A percentile compares a stretch with the other conserved stretches of the same genome.
These are phyloP conservation scores for Thalassiosira livingstoniorum DNA, from an alignment of 352 stramenopile species.

Conservation along the genomic window DNA sequence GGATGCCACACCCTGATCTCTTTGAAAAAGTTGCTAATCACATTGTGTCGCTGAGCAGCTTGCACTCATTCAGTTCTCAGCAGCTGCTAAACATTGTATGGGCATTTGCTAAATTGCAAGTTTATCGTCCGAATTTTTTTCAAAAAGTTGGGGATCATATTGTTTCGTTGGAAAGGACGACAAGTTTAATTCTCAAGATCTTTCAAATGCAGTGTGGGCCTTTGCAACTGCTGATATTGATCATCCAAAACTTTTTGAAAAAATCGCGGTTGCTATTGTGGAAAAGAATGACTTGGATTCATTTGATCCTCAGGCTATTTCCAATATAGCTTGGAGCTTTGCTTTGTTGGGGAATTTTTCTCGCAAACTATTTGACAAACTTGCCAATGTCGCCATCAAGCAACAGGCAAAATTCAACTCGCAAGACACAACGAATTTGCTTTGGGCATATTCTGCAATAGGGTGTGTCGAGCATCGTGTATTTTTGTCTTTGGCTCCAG, in stretches of 20 bases:
- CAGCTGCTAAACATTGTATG: conserved; percentile 9
- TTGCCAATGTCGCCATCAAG: conserved; percentile 8
- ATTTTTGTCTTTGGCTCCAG: background rate
- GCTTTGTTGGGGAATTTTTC: conserved; percentile 1
- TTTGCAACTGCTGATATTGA: conserved; percentile 15
- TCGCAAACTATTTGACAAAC: conserved; percentile 8
- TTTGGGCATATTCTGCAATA: conserved; percentile 16
- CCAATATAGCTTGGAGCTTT: conserved; percentile 39
- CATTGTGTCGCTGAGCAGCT: background rate
- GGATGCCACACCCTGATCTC: background rate
- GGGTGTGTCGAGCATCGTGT: background rate
- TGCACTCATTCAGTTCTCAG: conserved; percentile 11
- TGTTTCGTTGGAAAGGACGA: conserved; percentile 4
- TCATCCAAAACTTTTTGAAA: conserved; percentile 21
- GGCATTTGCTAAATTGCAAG: conserved; percentile 20
- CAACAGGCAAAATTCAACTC: background rate
- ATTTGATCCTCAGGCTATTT: conserved; percentile 26
- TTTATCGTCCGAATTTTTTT: background rate
- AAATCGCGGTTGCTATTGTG: conserved; percentile 7
- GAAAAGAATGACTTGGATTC: background rate
- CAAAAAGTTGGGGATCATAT: conserved; percentile 14
- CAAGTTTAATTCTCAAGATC: conserved; percentile 26
- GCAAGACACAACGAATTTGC: conserved; percentile 9
- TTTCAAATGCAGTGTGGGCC: conserved; percentile 40
- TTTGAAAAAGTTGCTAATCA: conserved; percentile 9